Conservation (phyloP, 2,329 filamentous ascomycete genomes). For the Microdochium paspali region DNA sequence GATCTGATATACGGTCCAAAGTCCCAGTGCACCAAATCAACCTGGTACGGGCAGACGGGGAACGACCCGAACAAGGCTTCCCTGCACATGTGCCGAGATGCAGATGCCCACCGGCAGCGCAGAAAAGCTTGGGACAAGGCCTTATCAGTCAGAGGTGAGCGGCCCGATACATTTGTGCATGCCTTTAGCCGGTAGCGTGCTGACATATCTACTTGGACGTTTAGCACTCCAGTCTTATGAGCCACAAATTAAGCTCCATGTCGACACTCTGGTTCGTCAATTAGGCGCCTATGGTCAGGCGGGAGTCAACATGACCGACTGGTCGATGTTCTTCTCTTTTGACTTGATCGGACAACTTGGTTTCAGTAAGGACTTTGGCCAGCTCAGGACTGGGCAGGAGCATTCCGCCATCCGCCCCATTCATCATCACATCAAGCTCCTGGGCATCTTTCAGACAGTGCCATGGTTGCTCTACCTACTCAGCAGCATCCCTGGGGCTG, state of each 20-base stretch:
- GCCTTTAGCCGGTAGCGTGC: not conserved
- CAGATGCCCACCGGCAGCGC: slow-evolving; percentile 9
- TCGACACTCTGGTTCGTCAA: slow-evolving; percentile 8
- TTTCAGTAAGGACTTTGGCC: slow-evolving; percentile 14
- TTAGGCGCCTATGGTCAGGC: slow-evolving; percentile 5
- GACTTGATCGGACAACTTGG: not conserved
- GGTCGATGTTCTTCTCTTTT: slow-evolving; percentile 14
- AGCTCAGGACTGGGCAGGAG: slow-evolving; percentile 10
- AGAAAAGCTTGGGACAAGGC: slow-evolving; percentile 15
- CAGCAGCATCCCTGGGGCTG: slow-evolving; percentile 17
- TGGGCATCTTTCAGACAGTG: slow-evolving; percentile 20
- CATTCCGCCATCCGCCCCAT: slow-evolving; percentile 22
- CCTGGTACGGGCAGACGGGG: slow-evolving; percentile 26
- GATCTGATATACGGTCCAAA: slow-evolving; percentile 22
- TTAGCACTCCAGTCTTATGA: slow-evolving; percentile 13
- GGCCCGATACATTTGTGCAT: not conserved
- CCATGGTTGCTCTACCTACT: slow-evolving; percentile 25
- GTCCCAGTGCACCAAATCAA: slow-evolving; percentile 26
- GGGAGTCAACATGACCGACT: slow-evolving; percentile 10
- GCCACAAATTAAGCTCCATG: slow-evolving; percentile 9
- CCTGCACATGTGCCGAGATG: slow-evolving; percentile 26
- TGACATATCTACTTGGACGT: not conserved
- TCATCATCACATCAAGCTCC: slow-evolving; percentile 21
- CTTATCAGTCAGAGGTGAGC: slow-evolving; percentile 12
- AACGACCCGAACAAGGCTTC: slow-evolving; percentile 17